Percentiles rank a stretch among this genome's conserved stretches.
Conservation (phyloP, 2,329 filamentous ascomycete species). For the Phyllosticta citrichinensis region DNA sequence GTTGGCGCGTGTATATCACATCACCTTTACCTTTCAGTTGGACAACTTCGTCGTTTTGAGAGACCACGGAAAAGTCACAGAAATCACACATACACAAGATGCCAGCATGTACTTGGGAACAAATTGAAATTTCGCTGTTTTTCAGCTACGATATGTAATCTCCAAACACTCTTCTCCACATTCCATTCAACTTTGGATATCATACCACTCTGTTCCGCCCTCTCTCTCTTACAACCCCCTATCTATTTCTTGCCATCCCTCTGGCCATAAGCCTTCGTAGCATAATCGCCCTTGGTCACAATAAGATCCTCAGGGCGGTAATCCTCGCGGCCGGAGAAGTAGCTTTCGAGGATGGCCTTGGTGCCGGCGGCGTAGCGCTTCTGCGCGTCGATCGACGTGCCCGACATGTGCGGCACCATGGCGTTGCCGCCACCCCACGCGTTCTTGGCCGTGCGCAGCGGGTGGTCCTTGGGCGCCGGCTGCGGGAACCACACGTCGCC, state of each 20-base stretch:
- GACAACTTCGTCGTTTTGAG: no score
- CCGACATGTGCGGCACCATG: constrained; percentile 98
- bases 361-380: constrained; percentile 71
- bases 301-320: constrained; percentile 89
- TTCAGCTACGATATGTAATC: neutral
- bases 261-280: constrained; percentile 87
- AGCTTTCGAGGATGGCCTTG: constrained; percentile 84
- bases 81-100: no score
- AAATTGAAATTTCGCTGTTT: neutral
- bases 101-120: neutral
- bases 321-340: constrained; percentile 78
- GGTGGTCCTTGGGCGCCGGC: constrained; percentile 87
- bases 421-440: constrained; percentile 95
- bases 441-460: constrained; percentile 85
- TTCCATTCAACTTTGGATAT: neutral
- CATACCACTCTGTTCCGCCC: no score
- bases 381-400: constrained; percentile 97
- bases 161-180: neutral
- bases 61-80: no score
- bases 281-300: constrained; percentile 81
- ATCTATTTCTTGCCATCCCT: constrained; percentile 40
- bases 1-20: no score
- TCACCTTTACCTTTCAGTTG: no score
- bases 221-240: neutral
- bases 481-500: constrained; percentile 97